These are phyloP conservation scores for Penicillium coprophilum DNA, from an alignment of 495 filamentous ascomycete genomes.

Conservation along the genomic window DNA sequence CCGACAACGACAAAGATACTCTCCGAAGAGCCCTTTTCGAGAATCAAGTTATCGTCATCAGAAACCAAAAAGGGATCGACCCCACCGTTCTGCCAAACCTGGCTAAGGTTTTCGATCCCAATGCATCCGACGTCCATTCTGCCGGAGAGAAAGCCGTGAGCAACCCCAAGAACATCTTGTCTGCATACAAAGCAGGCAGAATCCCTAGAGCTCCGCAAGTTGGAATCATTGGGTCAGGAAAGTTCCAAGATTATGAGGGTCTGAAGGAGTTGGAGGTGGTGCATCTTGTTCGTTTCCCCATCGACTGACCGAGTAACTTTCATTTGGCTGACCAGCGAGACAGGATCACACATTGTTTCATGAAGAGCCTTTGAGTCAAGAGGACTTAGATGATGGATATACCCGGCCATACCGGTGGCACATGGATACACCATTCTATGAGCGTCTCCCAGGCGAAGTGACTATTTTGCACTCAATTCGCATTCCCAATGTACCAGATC, in stretches of 20 bases:
- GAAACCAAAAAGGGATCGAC: constrained; percentile 17
- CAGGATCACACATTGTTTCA: constrained; percentile 17
- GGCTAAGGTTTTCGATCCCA: constrained; percentile 17
- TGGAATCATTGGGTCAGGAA: constrained; percentile 17
- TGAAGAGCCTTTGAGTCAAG: constrained; percentile 7
- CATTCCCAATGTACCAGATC: constrained; percentile 15
- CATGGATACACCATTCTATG: constrained; percentile 19
- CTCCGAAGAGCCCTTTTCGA: constrained; percentile 12
- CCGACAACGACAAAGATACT: constrained; percentile 11
- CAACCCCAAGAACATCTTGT: constrained; percentile 17
- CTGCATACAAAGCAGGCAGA: constrained; percentile 18
- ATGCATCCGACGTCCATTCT: constrained; percentile 16
- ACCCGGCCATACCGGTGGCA: constrained; percentile 17
- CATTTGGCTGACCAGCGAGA: not conserved
- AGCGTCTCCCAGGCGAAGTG: constrained; percentile 15
- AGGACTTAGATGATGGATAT: constrained; percentile 5
- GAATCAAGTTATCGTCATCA: constrained; percentile 17
- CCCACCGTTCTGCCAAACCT: constrained; percentile 14
- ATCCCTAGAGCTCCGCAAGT: constrained; percentile 17
- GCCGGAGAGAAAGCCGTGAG: constrained; percentile 19
- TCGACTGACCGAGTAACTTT: not conserved
- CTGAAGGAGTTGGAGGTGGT: constrained; percentile 12
- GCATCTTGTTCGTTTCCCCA: constrained; percentile 4
- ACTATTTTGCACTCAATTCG: constrained; percentile 16
- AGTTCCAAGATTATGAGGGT: constrained; percentile 15